Conservation (phyloP, 495 filamentous ascomycete genomes). For the Hyaloscypha finlandica region DNA sequence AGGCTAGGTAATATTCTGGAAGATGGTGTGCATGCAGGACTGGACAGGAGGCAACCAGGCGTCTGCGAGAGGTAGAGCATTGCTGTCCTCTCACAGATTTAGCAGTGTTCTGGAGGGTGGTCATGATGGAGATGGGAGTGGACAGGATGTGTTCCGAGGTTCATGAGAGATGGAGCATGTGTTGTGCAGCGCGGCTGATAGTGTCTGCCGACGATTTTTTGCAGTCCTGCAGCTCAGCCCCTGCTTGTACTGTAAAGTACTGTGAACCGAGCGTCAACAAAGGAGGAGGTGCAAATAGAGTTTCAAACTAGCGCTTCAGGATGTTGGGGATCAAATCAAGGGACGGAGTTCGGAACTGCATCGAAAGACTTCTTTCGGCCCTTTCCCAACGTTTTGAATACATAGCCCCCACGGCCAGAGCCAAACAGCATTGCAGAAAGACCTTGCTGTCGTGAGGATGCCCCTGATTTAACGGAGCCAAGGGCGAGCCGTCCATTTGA, state of each 20-base stretch:
- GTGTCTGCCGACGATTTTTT: background rate
- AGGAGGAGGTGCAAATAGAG: background rate
- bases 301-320: background rate
- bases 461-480: background rate
- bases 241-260: background rate
- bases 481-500: background rate
- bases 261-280: background rate
- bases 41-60: background rate
- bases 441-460: background rate
- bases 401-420: background rate
- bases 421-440: background rate
- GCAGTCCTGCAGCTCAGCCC: background rate
- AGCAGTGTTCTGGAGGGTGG: background rate
- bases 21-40: background rate
- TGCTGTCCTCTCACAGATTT: background rate
- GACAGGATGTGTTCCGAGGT: background rate
- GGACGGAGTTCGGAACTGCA: background rate
- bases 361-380: constrained; percentile 1
- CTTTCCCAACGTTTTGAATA: background rate
- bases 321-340: background rate
- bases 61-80: background rate
- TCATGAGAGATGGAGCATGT: background rate
- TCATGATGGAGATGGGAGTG: background rate
- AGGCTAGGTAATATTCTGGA: background rate
- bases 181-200: background rate